A percentile compares a stretch with the other conserved stretches of the same genome.
Evolutionary conservation across 768 basidiomycete genomes (phyloP).

Genomic region (Gymnopilus dilepis): DNA sequence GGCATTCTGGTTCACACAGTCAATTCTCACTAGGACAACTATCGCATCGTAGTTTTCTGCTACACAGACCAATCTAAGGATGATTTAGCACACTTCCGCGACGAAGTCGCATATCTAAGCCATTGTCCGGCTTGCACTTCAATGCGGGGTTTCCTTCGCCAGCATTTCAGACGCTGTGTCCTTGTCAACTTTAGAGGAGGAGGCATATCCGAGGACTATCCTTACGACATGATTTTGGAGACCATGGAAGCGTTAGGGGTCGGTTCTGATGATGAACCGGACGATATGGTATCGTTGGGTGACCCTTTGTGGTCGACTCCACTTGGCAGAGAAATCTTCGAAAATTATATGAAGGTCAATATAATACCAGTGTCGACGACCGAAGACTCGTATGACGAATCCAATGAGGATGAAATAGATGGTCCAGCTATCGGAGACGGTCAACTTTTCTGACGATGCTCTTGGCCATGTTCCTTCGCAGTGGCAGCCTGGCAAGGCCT

Average conservation of each 20-base stretch:
- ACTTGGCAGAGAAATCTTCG: neutral
- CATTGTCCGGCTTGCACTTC: neutral
- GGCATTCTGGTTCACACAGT: neutral
- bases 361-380: no score
- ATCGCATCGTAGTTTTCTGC: neutral
- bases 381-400: no score
- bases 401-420: no score
- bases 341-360: slow-evolving; percentile 1
- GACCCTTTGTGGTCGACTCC: neutral
- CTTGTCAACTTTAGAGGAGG: neutral
- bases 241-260: neutral
- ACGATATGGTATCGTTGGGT: neutral
- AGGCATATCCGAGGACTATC: neutral
- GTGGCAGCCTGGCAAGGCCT: no score
- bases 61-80: neutral
- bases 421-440: no score
- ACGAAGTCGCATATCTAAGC: neutral
- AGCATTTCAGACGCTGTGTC: neutral
- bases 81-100: neutral
- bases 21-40: neutral
- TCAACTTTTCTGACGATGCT: no score
- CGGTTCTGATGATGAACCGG: neutral
- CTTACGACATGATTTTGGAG: neutral
- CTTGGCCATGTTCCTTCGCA: no score
- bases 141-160: neutral